phyloP scores from a whole-genome alignment of 2,329 filamentous ascomycete species.

The Cordyceps cicadae region DNA sequence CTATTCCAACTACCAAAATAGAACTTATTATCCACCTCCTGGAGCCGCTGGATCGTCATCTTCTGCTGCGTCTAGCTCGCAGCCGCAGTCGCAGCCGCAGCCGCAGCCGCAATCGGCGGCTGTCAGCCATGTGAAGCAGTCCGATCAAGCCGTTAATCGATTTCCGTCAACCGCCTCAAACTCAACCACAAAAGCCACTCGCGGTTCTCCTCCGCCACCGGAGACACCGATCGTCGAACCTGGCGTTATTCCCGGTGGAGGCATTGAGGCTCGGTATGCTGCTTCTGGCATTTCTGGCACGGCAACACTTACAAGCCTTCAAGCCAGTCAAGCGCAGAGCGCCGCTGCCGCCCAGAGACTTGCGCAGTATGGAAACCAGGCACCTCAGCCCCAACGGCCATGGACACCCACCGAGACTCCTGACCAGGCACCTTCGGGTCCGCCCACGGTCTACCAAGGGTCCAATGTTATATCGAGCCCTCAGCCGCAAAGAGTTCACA shows the following conservation, averaged over 20 bases:
- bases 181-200: conserved; percentile 82
- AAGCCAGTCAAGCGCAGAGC: conserved; percentile 53
- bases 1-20: conserved; percentile 45
- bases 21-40: conserved; percentile 54
- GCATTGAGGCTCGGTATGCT: conserved; percentile 86
- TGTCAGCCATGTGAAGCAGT: conserved; percentile 23
- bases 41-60: conserved; percentile 29
- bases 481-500: conserved; percentile 35
- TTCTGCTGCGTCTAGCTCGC: conserved; percentile 26
- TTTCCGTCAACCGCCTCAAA: conserved; percentile 80
- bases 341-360: conserved; percentile 73
- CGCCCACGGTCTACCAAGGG: conserved; percentile 87
- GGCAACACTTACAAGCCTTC: conserved; percentile 68
- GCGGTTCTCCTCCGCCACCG: conserved; percentile 88
- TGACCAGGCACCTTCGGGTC: conserved; percentile 77
- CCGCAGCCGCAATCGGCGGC: conserved; percentile 14
- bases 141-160: conserved; percentile 47
- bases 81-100: conserved; percentile 6
- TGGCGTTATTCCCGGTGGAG: conserved; percentile 60
- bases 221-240: conserved; percentile 80
- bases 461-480: conserved; percentile 56
- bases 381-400: conserved; percentile 44
- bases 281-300: conserved; percentile 84
- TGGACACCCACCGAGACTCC: conserved; percentile 95
- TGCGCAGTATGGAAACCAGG: conserved; percentile 60